Evolutionary conservation across 371 early-diverging fungal genomes (phyloP), one percentile per base, ranked within the genome.

Genomic region (Mortierella sp.): DNA sequence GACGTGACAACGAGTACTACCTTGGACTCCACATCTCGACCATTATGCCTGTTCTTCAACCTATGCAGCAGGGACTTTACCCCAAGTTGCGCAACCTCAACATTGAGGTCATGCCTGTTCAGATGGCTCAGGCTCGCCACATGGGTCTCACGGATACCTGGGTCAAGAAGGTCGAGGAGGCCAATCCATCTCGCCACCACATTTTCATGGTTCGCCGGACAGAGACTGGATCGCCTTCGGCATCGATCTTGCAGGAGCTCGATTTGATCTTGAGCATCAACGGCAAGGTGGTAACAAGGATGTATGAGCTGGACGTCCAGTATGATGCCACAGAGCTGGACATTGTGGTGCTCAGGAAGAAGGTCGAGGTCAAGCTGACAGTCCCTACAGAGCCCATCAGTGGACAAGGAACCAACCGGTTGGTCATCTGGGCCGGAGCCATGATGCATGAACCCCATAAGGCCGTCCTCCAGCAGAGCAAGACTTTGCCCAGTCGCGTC

Each of bases 371-470:
- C 87, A 88, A 86, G 3, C 80, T 96, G 4, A 81, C 88, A 16
- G 94, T 93, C 13, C 91, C 91, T 19, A 93, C 95, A 0, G 89
- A 87, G 43, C 88, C 82, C n/a, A 87, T 95, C 34, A 91, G 93
- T n/a, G 94, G 93, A n/a, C 91, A 91, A 69, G 93, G 92, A 50
- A 93, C 92, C 2, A 91, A 88, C 43, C 91, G 94, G 37, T 88
- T 95, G 53, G 93, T 96, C 13, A 89, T 93, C 59, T 97, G 97
- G 97, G 93, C 93, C 3, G 94, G 94, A 37, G 93, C 93, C 37
- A 90, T 87, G 57, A 86, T 94, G 78, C 94, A 94, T 77, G 95
- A 94, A 87, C 96, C 97, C n/a, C 96, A 97, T 88, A 92, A 94
- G 73, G 96, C 96, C 2, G 96, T 95, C 1, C 86, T 94, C 50